phyloP scores from a whole-genome alignment of 2,329 filamentous ascomycete species.

The Scedosporium apiospermum region DNA sequence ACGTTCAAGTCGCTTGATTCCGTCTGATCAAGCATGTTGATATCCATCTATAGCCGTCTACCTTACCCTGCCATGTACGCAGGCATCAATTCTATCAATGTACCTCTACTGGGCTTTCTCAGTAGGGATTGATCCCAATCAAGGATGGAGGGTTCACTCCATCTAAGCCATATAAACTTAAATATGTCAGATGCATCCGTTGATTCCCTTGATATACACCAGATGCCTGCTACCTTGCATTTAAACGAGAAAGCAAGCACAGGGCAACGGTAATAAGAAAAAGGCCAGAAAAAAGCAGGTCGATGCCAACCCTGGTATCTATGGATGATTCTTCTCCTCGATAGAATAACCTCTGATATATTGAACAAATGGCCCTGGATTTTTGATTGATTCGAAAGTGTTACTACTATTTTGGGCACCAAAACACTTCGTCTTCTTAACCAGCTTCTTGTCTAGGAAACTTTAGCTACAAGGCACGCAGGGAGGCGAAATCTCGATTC shows the following conservation, averaged over 20 bases:
- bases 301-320: neutral
- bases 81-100: no score
- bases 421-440: neutral
- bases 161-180: neutral
- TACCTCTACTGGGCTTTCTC: no score
- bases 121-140: neutral
- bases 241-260: no score
- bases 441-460: conserved; percentile 5
- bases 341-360: neutral
- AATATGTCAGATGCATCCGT: neutral
- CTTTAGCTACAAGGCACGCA: neutral
- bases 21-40: no score
- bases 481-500: neutral
- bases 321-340: neutral
- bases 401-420: neutral
- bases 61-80: no score
- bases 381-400: neutral
- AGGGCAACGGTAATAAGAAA: no score
- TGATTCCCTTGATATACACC: neutral
- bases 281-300: neutral
- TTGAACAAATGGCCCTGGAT: neutral
- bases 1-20: no score
- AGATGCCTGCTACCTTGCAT: no score
- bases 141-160: neutral
- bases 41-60: no score